Evolutionary conservation across 768 basidiomycete species (phyloP).

Genomic region (Brasilioporus rufonigricans): DNA sequence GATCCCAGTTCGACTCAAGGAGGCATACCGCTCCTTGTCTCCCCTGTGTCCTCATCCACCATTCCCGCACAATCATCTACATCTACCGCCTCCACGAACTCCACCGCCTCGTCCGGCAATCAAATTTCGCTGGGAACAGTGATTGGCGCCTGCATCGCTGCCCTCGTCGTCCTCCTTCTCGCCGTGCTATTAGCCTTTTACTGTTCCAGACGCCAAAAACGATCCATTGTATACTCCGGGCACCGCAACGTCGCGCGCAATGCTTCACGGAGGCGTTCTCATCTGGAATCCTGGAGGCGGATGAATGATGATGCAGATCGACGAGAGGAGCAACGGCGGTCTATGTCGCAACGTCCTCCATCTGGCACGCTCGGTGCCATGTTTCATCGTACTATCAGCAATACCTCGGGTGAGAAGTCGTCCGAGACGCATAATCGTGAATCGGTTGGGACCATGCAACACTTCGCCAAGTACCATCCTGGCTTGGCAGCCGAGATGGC

Average conservation of each 20-base stretch:
- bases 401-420: slow-evolving; percentile 48
- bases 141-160: slow-evolving; percentile 61
- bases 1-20: neutral
- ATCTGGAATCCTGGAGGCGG: slow-evolving; percentile 54
- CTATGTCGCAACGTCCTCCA: slow-evolving; percentile 40
- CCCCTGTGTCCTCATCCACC: neutral
- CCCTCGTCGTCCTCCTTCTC: slow-evolving; percentile 49
- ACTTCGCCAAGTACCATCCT: slow-evolving; percentile 61
- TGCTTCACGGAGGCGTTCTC: slow-evolving; percentile 42
- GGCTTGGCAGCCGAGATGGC: slow-evolving; percentile 53
- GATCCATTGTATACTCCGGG: slow-evolving; percentile 17
- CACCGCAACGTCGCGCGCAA: slow-evolving; percentile 43
- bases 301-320: slow-evolving; percentile 51
- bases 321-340: slow-evolving; percentile 41
- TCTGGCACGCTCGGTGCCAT: slow-evolving; percentile 51
- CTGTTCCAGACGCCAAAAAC: slow-evolving; percentile 45
- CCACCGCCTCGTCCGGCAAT: slow-evolving; percentile 13
- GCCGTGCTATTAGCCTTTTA: slow-evolving; percentile 52
- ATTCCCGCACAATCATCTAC: slow-evolving; percentile 9
- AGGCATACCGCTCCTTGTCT: slow-evolving; percentile 16
- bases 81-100: neutral
- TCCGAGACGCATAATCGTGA: slow-evolving; percentile 37
- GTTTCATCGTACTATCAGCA: slow-evolving; percentile 60
- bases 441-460: slow-evolving; percentile 30
- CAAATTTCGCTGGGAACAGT: slow-evolving; percentile 45